Evolutionary conservation across 2,329 filamentous ascomycete species (phyloP).

Genomic region (Aspergillus sp.): DNA sequence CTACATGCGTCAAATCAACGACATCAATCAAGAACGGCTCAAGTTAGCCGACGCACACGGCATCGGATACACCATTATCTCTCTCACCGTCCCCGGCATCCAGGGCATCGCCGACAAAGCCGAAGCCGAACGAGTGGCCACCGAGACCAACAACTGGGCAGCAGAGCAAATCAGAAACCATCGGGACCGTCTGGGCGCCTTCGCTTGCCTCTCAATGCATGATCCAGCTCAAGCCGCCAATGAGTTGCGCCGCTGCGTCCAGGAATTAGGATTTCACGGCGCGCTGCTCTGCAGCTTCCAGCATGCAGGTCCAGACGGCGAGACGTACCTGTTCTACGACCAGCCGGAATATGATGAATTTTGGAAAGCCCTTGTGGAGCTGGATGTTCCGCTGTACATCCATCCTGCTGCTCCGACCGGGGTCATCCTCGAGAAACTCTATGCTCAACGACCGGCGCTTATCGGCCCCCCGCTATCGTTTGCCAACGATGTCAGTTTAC

Average conservation of each 20-base stretch:
- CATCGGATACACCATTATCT: too few species aligned
- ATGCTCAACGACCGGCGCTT: background rate
- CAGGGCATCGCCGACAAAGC: too few species aligned
- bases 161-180: too few species aligned
- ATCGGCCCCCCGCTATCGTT: background rate
- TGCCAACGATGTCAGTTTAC: conserved; percentile 40
- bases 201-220: too few species aligned
- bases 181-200: too few species aligned
- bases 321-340: background rate
- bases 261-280: background rate
- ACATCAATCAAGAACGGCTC: too few species aligned
- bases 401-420: background rate
- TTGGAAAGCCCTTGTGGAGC: background rate
- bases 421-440: background rate
- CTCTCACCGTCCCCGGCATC: too few species aligned
- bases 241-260: background rate
- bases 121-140: too few species aligned
- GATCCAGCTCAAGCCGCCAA: background rate
- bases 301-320: background rate
- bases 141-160: too few species aligned
- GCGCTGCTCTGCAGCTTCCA: background rate
- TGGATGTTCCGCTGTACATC: background rate
- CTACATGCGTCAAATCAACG: too few species aligned
- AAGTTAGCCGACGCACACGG: too few species aligned
- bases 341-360: background rate